Base-by-base conservation (phyloP, 805 yeast genomes). In the Saccharomycopsis microspora region DNA sequence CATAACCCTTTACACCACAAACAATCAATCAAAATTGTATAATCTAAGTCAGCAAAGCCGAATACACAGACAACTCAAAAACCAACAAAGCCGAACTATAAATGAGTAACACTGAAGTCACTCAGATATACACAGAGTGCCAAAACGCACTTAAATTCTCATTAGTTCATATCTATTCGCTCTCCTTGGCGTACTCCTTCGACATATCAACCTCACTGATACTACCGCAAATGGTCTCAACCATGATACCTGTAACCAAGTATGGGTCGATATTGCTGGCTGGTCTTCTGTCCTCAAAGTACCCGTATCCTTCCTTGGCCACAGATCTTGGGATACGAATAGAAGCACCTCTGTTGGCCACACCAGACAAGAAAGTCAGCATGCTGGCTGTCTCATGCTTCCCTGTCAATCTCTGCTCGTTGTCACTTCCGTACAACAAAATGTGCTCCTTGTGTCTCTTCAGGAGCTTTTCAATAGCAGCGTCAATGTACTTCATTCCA, bases 221-320 rank as follows among this genome's bases (percentile, higher is more conserved):
- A 47, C 90, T 78, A 68, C 97, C 97, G 67, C 89, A 85, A 57
- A 93, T 81, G 58, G 97, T 90, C 77, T 93, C 98, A 60, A 84
- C 84, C 82, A 93, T 86, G 67, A 93, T 88, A 77, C 97, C 98
- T 49, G 97, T 89, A 57, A 93, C 97, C 69, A 90, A 80, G 75
- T 93, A 93, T 58, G 98, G 97, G 71, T 93, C 98, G 62, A 93
- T 93, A 83, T 93, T 93, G 55, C 97, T 89, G 58, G 98, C 98
- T 51, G 98, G 98, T 76, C 98, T 87, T 78, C 98, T 86, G 74
- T 93, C 98, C 78, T 93, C 98, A 63, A 93, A 90, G 81, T 93
- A 93, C 53, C 98, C 98, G 72, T 71, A 86, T 53, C 97, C 97
- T 70, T 89, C 97, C 71, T 86, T 86, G 67, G 95, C 95, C 59